Conservation (phyloP, 768 basidiomycete genomes). For the Ephemerocybe angulata region DNA sequence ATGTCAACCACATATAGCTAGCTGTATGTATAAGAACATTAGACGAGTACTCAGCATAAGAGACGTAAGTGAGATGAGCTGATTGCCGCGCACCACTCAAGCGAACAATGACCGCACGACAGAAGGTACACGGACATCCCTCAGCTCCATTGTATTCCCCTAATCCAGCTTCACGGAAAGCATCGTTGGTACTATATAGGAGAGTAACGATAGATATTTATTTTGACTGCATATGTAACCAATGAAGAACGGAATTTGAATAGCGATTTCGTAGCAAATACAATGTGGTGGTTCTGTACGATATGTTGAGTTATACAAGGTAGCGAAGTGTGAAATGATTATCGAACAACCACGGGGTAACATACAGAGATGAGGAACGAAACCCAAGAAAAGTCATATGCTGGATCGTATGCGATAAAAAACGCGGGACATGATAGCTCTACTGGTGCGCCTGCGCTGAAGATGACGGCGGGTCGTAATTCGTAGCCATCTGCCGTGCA, state of each 20-base stretch:
- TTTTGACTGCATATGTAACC: too few relatives aligned
- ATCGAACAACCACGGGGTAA: background rate
- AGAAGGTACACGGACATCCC: too few relatives aligned
- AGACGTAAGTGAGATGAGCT: too few relatives aligned
- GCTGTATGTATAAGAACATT: too few relatives aligned
- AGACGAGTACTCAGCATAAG: too few relatives aligned
- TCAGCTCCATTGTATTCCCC: too few relatives aligned
- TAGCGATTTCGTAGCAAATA: background rate
- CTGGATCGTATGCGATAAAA: background rate
- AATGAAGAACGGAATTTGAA: background rate
- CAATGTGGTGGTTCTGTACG: slow-evolving; percentile 1
- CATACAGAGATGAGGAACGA: background rate
- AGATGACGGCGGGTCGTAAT: slow-evolving; percentile 15
- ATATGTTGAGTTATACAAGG: background rate
- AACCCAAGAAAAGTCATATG: background rate
- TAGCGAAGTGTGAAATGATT: background rate
- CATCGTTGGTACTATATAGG: too few relatives aligned
- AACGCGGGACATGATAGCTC: background rate
- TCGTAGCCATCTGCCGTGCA: slow-evolving; percentile 19
- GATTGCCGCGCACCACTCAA: too few relatives aligned
- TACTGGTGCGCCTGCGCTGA: background rate
- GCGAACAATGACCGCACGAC: too few relatives aligned
- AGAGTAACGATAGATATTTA: too few relatives aligned
- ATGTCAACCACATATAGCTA: too few relatives aligned
- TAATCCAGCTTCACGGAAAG: too few relatives aligned